A percentile compares a stretch with the other conserved stretches of the same genome.
Conservation (phyloP, 148 eudicot species). For the Chenopodium formosanum region DNA sequence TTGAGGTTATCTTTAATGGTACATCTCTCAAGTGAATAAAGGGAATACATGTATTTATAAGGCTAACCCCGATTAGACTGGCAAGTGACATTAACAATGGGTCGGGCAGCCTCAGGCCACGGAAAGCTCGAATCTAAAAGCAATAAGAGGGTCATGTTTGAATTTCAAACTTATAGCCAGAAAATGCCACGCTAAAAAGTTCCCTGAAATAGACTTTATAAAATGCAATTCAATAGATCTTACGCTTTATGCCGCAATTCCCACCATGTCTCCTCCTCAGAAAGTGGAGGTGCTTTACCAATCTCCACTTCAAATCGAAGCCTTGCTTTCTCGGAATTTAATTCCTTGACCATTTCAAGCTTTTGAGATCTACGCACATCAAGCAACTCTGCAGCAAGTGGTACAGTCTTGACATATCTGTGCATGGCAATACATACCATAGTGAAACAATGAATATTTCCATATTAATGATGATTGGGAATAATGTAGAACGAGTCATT, state of each 20-base stretch:
- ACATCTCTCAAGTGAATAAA: neutral
- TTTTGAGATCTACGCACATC: slow-evolving; percentile 85
- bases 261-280: slow-evolving; percentile 77
- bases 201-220: neutral
- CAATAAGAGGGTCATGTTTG: neutral
- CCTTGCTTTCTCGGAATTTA: slow-evolving; percentile 69
- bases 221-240: slow-evolving; percentile 25
- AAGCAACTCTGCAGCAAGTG: slow-evolving; percentile 88
- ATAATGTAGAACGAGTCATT: neutral
- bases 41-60: neutral
- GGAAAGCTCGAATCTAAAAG: neutral
- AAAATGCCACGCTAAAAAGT: neutral
- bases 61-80: neutral
- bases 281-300: slow-evolving; percentile 93
- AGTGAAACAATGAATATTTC: neutral
- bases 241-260: slow-evolving; percentile 91
- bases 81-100: neutral
- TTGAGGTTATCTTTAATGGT: neutral
- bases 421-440: slow-evolving; percentile 23
- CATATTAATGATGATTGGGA: neutral
- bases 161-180: neutral
- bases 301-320: slow-evolving; percentile 81
- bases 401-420: slow-evolving; percentile 97
- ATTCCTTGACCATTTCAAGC: slow-evolving; percentile 81
- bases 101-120: neutral